Percentiles rank a stretch among this genome's conserved stretches.
Conservation (phyloP, 495 filamentous ascomycete species). For the Parathielavia hyrcaniae region DNA sequence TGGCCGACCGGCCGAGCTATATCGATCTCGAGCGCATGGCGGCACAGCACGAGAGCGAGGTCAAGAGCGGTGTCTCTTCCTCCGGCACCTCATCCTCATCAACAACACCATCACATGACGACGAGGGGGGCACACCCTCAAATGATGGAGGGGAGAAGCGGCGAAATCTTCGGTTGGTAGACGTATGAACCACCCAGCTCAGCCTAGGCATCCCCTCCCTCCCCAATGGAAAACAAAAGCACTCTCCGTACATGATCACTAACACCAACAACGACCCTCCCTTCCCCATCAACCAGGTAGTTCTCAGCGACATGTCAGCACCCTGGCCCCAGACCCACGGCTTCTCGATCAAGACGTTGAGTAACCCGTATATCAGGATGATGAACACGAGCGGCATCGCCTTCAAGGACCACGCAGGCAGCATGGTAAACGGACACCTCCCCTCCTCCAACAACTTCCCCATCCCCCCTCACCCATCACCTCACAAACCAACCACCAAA, state of each 20-base stretch:
- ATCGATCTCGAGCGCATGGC: constrained; percentile 48
- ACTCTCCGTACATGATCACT: not conserved
- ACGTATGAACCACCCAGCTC: constrained; percentile 41
- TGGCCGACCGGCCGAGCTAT: constrained; percentile 43
- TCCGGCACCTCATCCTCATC: not conserved
- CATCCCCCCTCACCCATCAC: not conserved
- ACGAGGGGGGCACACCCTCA: constrained; percentile 22
- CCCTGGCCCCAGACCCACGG: constrained; percentile 79
- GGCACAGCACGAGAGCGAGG: constrained; percentile 24
- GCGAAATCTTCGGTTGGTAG: constrained; percentile 49
- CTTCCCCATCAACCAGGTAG: constrained; percentile 44
- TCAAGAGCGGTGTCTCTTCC: not conserved
- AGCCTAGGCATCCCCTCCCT: not conserved
- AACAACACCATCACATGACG: not conserved
- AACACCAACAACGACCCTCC: not conserved
- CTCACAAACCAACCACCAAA: not conserved
- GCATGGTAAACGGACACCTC: constrained; percentile 64
- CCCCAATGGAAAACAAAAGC: not conserved
- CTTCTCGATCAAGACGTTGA: constrained; percentile 78
- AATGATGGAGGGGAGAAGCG: constrained; percentile 21
- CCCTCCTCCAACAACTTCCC: not conserved
- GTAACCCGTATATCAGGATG: constrained; percentile 92
- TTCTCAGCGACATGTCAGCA: constrained; percentile 97
- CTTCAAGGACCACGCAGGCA: constrained; percentile 85
- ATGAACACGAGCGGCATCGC: constrained; percentile 92